These are phyloP conservation scores for Mortierella sp. DNA, from an alignment of 371 early-diverging fungal species.

Conservation along the genomic window DNA sequence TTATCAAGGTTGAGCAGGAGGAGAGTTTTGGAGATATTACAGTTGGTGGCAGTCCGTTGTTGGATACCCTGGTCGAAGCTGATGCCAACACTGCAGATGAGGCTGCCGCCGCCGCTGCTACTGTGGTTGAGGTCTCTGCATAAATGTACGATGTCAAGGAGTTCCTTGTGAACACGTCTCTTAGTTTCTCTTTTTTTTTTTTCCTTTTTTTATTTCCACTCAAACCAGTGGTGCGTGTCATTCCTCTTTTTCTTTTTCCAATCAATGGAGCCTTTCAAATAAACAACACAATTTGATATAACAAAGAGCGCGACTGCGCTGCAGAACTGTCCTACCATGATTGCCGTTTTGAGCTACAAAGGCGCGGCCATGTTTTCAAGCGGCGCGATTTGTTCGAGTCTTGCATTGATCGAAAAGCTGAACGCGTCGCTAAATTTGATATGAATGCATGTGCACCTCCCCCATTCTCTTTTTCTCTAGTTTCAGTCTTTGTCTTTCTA, in stretches of 20 bases:
- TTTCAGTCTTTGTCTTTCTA: neutral
- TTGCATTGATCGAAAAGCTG: too few species aligned
- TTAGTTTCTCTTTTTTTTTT: neutral
- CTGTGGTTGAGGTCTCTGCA: slow-evolving; percentile 7
- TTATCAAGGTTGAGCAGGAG: slow-evolving; percentile 86
- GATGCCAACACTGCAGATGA: slow-evolving; percentile 29
- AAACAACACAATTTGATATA: too few species aligned
- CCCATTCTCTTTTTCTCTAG: too few species aligned
- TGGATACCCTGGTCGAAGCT: slow-evolving; percentile 50
- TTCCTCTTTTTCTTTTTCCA: neutral
- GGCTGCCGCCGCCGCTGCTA: neutral
- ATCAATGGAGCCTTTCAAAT: neutral
- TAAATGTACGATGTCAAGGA: neutral
- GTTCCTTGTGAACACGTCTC: neutral
- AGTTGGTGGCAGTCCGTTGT: slow-evolving; percentile 63
- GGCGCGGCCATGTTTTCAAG: too few species aligned
- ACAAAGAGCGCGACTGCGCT: too few species aligned
- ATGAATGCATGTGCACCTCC: too few species aligned
- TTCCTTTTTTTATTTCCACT: neutral
- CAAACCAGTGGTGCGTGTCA: neutral
- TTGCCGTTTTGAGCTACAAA: too few species aligned
- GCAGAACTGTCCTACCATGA: too few species aligned
- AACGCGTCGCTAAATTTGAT: too few species aligned
- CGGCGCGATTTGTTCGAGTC: too few species aligned
- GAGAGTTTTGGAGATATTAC: slow-evolving; percentile 87